Percentiles rank a stretch among this genome's conserved stretches.
These are phyloP conservation scores for Coemansia interrupta DNA, from an alignment of 192 early-diverging fungal species.

Conservation along the genomic window DNA sequence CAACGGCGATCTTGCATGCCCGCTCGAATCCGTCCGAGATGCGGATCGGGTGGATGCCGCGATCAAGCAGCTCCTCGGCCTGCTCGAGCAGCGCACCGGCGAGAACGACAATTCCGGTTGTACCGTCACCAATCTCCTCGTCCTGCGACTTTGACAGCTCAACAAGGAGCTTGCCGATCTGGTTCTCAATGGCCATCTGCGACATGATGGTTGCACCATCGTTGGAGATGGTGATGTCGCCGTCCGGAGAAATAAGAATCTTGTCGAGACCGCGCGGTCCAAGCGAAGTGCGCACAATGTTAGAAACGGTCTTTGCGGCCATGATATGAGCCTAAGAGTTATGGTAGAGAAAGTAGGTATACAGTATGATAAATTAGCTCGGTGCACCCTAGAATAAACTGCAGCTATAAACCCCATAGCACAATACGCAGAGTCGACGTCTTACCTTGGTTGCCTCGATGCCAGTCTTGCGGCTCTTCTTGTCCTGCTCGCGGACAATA, in stretches of 20 bases:
- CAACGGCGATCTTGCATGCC: constrained; percentile 92
- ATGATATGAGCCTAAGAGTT: constrained; percentile 86
- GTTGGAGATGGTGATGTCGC: constrained; percentile 98
- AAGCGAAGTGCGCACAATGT: constrained; percentile 96
- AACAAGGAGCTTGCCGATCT: constrained; percentile 97
- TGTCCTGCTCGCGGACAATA: constrained; percentile 95
- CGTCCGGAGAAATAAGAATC: constrained; percentile 98
- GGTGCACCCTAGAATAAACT: not conserved
- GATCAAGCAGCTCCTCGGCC: constrained; percentile 89
- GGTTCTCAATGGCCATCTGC: constrained; percentile 98
- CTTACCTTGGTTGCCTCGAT: constrained; percentile 93
- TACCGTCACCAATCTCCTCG: constrained; percentile 99
- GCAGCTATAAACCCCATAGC: not conserved
- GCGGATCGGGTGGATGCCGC: constrained; percentile 97
- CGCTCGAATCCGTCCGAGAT: constrained; percentile 98
- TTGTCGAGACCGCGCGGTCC: constrained; percentile 99
- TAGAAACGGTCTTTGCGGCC: constrained; percentile 94
- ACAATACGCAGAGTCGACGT: too few species aligned
- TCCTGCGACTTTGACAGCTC: constrained; percentile 98
- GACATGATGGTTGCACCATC: constrained; percentile 98
- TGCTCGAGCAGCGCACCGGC: constrained; percentile 97
- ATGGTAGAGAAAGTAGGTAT: not conserved
- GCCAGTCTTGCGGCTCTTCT: constrained; percentile 84
- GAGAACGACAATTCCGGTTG: constrained; percentile 98
- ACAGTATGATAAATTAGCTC: not conserved